Base-by-base conservation (phyloP, 805 yeast genomes). In the Ogataea trehaloabstinens region DNA sequence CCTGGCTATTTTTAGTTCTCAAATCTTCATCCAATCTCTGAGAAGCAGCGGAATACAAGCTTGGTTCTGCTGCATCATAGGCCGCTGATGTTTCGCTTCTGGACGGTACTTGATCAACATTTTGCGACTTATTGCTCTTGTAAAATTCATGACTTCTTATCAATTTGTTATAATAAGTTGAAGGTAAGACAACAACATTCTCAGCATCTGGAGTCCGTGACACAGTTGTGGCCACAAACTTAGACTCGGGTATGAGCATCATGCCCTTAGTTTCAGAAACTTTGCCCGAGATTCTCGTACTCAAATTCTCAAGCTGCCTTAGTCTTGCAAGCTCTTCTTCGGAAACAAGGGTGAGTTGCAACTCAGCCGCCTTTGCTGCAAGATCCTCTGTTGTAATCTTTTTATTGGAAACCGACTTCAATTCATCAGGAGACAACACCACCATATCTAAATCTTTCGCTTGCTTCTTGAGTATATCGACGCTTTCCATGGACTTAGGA, bases 151-250 rank as follows among this genome's bases (percentile, higher is more conserved):
- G 69, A 38, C 67, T 69, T 39, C 73, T 70, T 20, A 74, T 55
- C 44, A 84, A 60, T 53, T 76, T 76, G 46, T 74, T 73, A 60
- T 80, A 84, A 55, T 82, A 82, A 2, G 80, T 69, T 5, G 72
- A 65, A 5, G 91, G 89, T 24, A 84, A 55, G 7, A 81, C 79
- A 42, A 80, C 81, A 24, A 82, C 80, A 44, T 76, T 74, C 4
- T 66, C 60, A 10, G 69, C 58, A 47, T 81, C 85, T 4, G 85
- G 78, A 4, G 60, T 61, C 46, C 73, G 68, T 6, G 76, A 72
- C 25, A 73, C 73, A 2, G 84, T 78, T 1, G 89, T 81, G 1
- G 85, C 79, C 44, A 83, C 66, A 48, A 74, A 82, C 2, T 80
- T 67, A n/a, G 70, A 56, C 35, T 68, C 69, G 1, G 91, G 85